A percentile compares a stretch with the other conserved stretches of the same genome.
These are phyloP conservation scores for Cymbidium sinense DNA, from an alignment of 106 monocot genomes.

Conservation along the genomic window DNA sequence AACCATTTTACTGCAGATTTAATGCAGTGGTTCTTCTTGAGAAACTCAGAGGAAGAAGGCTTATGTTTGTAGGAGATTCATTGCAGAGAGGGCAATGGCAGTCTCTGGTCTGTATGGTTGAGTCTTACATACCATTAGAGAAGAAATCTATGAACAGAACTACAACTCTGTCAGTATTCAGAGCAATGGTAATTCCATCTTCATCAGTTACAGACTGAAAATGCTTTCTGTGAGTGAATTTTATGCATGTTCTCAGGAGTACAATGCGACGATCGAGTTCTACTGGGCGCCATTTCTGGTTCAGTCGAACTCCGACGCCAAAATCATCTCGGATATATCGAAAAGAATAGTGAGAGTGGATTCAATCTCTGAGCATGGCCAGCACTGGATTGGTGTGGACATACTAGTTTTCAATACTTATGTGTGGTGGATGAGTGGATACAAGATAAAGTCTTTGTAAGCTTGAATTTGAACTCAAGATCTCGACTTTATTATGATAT, in stretches of 20 bases:
- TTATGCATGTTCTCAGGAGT: conserved; percentile 15
- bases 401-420: conserved; percentile 62
- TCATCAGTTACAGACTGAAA: background rate
- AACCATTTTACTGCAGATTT: background rate
- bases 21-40: background rate
- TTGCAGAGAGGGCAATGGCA: conserved; percentile 6
- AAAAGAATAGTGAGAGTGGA: conserved; percentile 47
- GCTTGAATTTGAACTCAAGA: background rate
- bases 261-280: conserved; percentile 65
- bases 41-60: conserved; percentile 8
- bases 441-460: conserved; percentile 42
- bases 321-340: conserved; percentile 26
- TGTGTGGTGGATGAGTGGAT: conserved; percentile 67
- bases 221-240: background rate
- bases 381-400: conserved; percentile 47
- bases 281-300: conserved; percentile 68
- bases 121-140: background rate
- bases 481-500: too few relatives aligned
- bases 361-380: conserved; percentile 39
- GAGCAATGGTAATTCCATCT: background rate
- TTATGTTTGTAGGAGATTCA: conserved; percentile 8
- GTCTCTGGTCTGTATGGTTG: conserved; percentile 5
- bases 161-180: background rate
- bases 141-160: conserved; percentile 2
- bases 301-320: conserved; percentile 41